Evolutionary conservation across 2,329 filamentous ascomycete genomes (phyloP).

Genomic region (Trichoderma guizhouense): DNA sequence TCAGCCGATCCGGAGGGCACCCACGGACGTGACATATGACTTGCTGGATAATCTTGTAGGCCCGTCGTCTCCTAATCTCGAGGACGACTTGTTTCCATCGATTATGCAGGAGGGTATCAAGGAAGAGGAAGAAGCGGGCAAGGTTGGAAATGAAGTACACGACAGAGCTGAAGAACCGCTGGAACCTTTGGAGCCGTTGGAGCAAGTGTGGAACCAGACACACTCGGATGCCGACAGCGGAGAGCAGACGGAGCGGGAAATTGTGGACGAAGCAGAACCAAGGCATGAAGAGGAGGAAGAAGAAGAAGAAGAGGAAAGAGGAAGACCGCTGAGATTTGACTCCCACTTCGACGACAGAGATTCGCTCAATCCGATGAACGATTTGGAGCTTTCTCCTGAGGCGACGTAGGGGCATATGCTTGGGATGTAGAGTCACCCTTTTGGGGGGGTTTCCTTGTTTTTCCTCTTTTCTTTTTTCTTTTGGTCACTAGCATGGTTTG

Average conservation of each 20-base stretch:
- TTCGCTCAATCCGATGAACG: slow-evolving; percentile 24
- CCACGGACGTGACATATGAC: slow-evolving; percentile 41
- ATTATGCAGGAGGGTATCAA: slow-evolving; percentile 17
- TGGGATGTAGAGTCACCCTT: not conserved
- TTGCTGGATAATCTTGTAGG: slow-evolving; percentile 31
- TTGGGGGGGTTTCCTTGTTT: not conserved
- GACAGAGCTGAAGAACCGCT: not conserved
- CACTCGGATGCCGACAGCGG: not conserved
- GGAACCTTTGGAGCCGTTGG: not conserved
- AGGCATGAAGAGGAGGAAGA: not conserved
- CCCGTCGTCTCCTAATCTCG: not conserved
- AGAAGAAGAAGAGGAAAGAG: slow-evolving; percentile 10
- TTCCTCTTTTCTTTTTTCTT: not conserved
- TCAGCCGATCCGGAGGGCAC: slow-evolving; percentile 44
- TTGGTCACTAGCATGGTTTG: slow-evolving; percentile 2
- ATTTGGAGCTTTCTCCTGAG: slow-evolving; percentile 4
- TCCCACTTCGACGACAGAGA: slow-evolving; percentile 20
- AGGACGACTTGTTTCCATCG: slow-evolving; percentile 19
- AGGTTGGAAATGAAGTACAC: slow-evolving; percentile 3
- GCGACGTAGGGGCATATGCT: not conserved
- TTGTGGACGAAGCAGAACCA: not conserved
- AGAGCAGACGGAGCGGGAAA: not conserved
- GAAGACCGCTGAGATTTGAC: slow-evolving; percentile 17
- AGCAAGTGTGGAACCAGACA: not conserved
- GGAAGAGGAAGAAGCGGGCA: slow-evolving; percentile 13